A percentile compares a stretch with the other conserved stretches of the same genome.
phyloP scores from a whole-genome alignment of 1,139 yeast genomes.

The Scheffersomyces segobiensis region DNA sequence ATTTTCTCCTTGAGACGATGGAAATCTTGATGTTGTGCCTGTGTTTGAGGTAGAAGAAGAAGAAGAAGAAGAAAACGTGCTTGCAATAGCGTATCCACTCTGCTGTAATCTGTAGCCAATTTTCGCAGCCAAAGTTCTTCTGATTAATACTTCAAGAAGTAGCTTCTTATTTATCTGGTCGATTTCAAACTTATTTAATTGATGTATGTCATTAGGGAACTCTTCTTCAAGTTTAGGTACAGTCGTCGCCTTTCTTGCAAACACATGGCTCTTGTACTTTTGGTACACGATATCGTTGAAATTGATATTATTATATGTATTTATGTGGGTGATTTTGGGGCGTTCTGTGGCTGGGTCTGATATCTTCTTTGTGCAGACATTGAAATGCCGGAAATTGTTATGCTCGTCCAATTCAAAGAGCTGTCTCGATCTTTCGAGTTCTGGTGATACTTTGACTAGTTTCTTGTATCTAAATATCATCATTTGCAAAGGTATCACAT shows the following conservation, averaged over 20 bases:
- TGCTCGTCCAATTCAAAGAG: conserved; percentile 2
- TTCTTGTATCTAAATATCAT: conserved; percentile 23
- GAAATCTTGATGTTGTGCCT: background rate
- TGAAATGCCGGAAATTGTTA: conserved; percentile 1
- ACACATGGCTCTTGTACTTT: conserved; percentile 30
- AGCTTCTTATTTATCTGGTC: conserved; percentile 32
- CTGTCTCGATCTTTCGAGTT: conserved; percentile 10
- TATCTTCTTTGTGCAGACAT: conserved; percentile 3
- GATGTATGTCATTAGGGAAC: conserved; percentile 31
- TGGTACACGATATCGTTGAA: conserved; percentile 13
- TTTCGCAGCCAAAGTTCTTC: conserved; percentile 48
- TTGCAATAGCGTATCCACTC: conserved; percentile 7
- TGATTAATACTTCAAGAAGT: conserved; percentile 36
- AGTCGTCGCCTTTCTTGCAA: conserved; percentile 17
- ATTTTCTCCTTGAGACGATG: background rate
- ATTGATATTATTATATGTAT: conserved; percentile 6
- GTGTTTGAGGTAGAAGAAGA: conserved; percentile 1
- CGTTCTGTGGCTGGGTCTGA: conserved; percentile 20
- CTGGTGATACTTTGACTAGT: conserved; percentile 24
- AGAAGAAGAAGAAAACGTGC: conserved; percentile 4
- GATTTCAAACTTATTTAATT: conserved; percentile 25
- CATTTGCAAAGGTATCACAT: conserved; percentile 32
- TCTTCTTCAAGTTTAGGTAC: conserved; percentile 27
- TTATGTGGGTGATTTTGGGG: conserved; percentile 11
- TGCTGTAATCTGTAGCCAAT: conserved; percentile 36